Conservation (phyloP, 306 rosid species). For the Prunus fruticosa region DNA sequence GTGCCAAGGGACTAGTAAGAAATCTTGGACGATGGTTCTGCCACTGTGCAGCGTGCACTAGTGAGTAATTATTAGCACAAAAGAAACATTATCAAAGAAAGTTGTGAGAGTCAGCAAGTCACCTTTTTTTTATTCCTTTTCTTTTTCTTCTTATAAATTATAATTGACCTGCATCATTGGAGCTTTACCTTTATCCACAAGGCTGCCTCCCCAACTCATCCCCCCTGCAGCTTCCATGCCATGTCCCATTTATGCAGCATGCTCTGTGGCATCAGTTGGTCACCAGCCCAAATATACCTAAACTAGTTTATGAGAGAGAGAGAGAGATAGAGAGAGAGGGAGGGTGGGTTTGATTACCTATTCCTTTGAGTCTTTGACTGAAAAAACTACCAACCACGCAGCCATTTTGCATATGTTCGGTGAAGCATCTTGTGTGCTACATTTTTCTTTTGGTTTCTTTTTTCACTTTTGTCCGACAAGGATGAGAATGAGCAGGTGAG, state of each 20-base stretch:
- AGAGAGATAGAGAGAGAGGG: background rate
- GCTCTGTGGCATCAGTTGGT: constrained; percentile 25
- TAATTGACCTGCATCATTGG: background rate
- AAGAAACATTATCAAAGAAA: background rate
- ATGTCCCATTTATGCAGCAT: constrained; percentile 1
- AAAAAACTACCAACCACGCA: constrained; percentile 19
- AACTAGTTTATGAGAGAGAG: background rate
- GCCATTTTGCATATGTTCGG: constrained; percentile 4
- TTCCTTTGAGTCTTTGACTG: constrained; percentile 19
- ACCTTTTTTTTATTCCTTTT: background rate
- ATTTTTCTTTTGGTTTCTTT: background rate
- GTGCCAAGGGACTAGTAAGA: too few species aligned
- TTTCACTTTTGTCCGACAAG: constrained; percentile 14
- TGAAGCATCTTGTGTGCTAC: background rate
- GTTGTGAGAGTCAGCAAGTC: constrained; percentile 5
- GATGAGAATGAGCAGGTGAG: constrained; percentile 5
- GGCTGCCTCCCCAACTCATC: constrained; percentile 11
- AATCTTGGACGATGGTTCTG: background rate
- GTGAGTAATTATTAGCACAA: background rate
- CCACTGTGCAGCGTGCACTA: background rate
- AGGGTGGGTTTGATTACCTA: constrained; percentile 35
- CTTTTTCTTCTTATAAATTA: background rate
- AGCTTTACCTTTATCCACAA: background rate
- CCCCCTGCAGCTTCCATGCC: constrained; percentile 15
- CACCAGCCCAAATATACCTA: constrained; percentile 23